Conservation (phyloP, 495 filamentous ascomycete genomes). For the Xylaria sp. region DNA sequence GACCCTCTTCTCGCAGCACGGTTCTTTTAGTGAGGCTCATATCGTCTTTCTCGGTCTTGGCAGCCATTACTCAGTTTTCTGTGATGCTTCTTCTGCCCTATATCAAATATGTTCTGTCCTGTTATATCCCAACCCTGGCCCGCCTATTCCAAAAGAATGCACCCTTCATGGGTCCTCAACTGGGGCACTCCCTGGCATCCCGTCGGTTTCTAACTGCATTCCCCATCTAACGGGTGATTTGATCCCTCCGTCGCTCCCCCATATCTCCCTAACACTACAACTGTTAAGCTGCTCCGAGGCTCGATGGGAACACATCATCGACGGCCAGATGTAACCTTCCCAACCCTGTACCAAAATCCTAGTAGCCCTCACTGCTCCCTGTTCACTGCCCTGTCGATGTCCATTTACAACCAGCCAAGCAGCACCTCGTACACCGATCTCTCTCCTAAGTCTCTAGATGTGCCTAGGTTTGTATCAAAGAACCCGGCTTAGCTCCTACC, state of each 20-base stretch:
- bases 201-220: conserved; percentile 41
- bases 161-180: conserved; percentile 37
- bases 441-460: conserved; percentile 53
- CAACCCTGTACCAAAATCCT: conserved; percentile 46
- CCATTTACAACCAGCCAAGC: conserved; percentile 53
- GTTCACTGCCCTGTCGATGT: conserved; percentile 40
- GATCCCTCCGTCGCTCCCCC: conserved; percentile 42
- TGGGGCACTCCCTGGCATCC: conserved; percentile 38
- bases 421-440: conserved; percentile 52
- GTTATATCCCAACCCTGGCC: conserved; percentile 44
- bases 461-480: conserved; percentile 58
- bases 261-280: conserved; percentile 30
- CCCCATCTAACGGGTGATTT: conserved; percentile 32
- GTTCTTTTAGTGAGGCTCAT: conserved; percentile 30
- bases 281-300: conserved; percentile 21
- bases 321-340: conserved; percentile 55
- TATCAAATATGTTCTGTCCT: conserved; percentile 43
- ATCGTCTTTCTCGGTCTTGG: conserved; percentile 27
- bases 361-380: conserved; percentile 45
- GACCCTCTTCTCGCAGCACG: conserved; percentile 24
- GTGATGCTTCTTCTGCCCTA: conserved; percentile 34
- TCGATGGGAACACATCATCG: conserved; percentile 47
- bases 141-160: conserved; percentile 42
- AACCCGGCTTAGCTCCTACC: conserved; percentile 61
- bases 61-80: conserved; percentile 31